Evolutionary conservation across 768 basidiomycete species (phyloP).

Genomic region (Leccinellum albellum): DNA sequence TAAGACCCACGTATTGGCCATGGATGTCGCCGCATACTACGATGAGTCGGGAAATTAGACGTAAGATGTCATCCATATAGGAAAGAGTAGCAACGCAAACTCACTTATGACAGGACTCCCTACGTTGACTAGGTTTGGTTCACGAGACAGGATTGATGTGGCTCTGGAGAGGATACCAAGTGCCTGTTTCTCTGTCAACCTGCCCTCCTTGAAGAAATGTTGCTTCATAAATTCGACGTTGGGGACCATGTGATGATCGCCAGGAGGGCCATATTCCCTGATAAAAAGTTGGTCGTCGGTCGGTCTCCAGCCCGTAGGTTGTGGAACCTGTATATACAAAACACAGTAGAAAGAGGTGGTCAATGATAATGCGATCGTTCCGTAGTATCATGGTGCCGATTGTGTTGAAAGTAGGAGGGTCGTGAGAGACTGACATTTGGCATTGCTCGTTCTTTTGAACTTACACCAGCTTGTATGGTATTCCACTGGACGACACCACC

Average conservation of each 20-base stretch:
- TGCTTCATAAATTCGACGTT: slow-evolving; percentile 79
- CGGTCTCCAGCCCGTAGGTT: slow-evolving; percentile 60
- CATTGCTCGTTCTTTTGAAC: slow-evolving; percentile 29
- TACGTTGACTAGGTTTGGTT: slow-evolving; percentile 84
- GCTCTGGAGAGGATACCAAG: slow-evolving; percentile 72
- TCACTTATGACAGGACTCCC: slow-evolving; percentile 87
- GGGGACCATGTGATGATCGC: slow-evolving; percentile 47
- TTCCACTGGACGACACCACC: slow-evolving; percentile 26
- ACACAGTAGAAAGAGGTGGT: slow-evolving; percentile 18
- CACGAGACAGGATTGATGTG: slow-evolving; percentile 61
- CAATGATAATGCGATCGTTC: slow-evolving; percentile 26
- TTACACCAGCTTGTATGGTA: slow-evolving; percentile 14
- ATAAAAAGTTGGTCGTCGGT: slow-evolving; percentile 73
- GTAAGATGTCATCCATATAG: slow-evolving; percentile 4
- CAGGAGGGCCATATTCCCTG: slow-evolving; percentile 39
- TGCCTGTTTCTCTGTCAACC: slow-evolving; percentile 81
- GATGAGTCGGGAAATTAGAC: slow-evolving; percentile 4
- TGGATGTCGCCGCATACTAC: slow-evolving; percentile 96
- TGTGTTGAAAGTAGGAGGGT: slow-evolving; percentile 1
- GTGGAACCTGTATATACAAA: slow-evolving; percentile 53
- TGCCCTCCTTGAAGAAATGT: slow-evolving; percentile 86
- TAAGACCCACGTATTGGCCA: slow-evolving; percentile 81
- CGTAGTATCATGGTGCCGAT: slow-evolving; percentile 8
- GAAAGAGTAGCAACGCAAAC: slow-evolving; percentile 28
- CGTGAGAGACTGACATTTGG: slow-evolving; percentile 31